Percentiles rank a stretch among this genome's conserved stretches.
phyloP scores from a whole-genome alignment of 441 rosid genomes.

The Viola pubescens region DNA sequence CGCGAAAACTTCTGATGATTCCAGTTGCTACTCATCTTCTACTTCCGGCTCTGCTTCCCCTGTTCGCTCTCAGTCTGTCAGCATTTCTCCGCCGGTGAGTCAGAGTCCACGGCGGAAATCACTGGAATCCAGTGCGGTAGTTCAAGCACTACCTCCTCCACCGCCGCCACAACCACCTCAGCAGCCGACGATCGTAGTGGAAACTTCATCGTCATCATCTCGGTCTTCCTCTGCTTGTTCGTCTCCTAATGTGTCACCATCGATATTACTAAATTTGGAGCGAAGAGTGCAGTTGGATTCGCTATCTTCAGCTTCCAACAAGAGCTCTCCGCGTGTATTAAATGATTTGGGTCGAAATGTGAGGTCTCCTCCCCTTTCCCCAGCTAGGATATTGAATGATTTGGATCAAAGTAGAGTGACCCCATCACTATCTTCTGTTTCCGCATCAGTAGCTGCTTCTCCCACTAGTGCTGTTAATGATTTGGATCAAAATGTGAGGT shows the following conservation, averaged over 20 bases:
- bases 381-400: slow-evolving; percentile 5
- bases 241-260: background rate
- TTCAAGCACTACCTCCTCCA: slow-evolving; percentile 15
- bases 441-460: background rate
- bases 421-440: background rate
- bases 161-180: slow-evolving; percentile 6
- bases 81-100: slow-evolving; percentile 81
- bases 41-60: slow-evolving; percentile 69
- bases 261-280: background rate
- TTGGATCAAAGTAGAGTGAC: background rate
- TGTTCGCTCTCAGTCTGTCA: slow-evolving; percentile 56
- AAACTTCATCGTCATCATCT: slow-evolving; percentile 19
- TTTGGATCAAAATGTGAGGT: slow-evolving; percentile 22
- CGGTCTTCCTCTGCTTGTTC: slow-evolving; percentile 7
- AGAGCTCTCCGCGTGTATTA: background rate
- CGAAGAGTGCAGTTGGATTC: background rate
- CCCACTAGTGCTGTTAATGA: background rate
- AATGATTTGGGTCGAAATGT: slow-evolving; percentile 8
- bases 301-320: background rate
- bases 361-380: slow-evolving; percentile 4
- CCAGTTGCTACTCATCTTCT: slow-evolving; percentile 56
- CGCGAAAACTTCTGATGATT: slow-evolving; percentile 33
- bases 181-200: background rate
- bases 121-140: slow-evolving; percentile 20
- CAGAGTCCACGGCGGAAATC: slow-evolving; percentile 48